A percentile compares a stretch with the other conserved stretches of the same genome.
Conservation (phyloP, 2,329 filamentous ascomycete species). For the Aspergillus brasiliensis region DNA sequence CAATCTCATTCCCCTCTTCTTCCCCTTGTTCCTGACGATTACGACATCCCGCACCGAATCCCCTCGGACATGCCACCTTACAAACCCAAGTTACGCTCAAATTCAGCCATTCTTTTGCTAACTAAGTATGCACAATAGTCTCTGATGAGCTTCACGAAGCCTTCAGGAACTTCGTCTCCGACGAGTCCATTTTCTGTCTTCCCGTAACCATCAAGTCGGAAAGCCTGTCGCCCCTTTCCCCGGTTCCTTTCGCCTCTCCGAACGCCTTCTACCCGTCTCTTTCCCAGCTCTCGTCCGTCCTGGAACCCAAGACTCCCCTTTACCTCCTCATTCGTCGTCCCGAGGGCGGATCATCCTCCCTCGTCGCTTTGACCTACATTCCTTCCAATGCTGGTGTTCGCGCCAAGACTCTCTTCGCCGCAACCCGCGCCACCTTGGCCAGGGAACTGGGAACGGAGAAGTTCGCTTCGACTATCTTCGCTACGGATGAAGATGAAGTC, state of each 20-base stretch:
- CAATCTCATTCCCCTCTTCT: not conserved
- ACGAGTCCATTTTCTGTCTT: slow-evolving; percentile 47
- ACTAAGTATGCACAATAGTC: slow-evolving; percentile 30
- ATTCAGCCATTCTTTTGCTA: slow-evolving; percentile 4
- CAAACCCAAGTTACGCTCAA: not conserved
- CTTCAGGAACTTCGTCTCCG: slow-evolving; percentile 47
- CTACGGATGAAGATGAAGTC: slow-evolving; percentile 61
- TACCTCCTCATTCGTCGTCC: slow-evolving; percentile 64
- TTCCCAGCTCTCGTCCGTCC: slow-evolving; percentile 50
- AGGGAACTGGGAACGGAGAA: slow-evolving; percentile 64
- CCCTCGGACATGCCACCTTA: slow-evolving; percentile 4
- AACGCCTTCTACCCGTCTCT: slow-evolving; percentile 56
- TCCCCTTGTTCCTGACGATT: not conserved
- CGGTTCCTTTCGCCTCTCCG: slow-evolving; percentile 43
- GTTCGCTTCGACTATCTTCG: slow-evolving; percentile 61
- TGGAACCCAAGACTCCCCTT: slow-evolving; percentile 58
- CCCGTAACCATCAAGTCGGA: slow-evolving; percentile 50
- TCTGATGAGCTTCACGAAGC: slow-evolving; percentile 51
- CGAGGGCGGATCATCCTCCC: slow-evolving; percentile 23
- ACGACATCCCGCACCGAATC: not conserved
- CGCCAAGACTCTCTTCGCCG: slow-evolving; percentile 67
- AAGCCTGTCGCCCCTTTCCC: slow-evolving; percentile 42
- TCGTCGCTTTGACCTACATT: slow-evolving; percentile 63
- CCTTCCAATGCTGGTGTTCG: slow-evolving; percentile 65
- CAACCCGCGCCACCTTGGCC: slow-evolving; percentile 62